Conservation (phyloP, 2,329 filamentous ascomycete species). For the Clathrospora elynae region DNA sequence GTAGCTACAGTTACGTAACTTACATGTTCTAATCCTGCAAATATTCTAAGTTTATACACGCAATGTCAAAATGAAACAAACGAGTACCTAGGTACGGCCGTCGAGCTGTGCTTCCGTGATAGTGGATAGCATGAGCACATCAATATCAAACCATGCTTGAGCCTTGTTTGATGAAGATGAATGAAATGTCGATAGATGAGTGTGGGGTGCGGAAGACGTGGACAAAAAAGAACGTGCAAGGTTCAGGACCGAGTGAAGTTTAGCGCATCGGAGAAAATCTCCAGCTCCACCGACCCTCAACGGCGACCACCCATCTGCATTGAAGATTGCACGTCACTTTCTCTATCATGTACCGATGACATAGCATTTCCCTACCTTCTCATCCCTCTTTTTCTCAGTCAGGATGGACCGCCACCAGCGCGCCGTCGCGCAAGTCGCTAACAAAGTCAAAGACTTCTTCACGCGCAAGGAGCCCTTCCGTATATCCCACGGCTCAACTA, state of each 20-base stretch:
- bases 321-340: background rate
- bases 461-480: constrained; percentile 65
- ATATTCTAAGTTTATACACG: no score
- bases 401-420: constrained; percentile 51
- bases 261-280: constrained; percentile 25
- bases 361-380: constrained; percentile 17
- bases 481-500: constrained; percentile 79
- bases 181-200: no score
- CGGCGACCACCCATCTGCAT: constrained; percentile 1
- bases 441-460: constrained; percentile 57
- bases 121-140: no score
- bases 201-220: no score
- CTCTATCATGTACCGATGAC: constrained; percentile 28
- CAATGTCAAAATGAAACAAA: no score
- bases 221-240: no score
- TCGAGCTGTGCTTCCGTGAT: no score
- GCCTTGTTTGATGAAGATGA: no score
- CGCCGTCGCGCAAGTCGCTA: constrained; percentile 54
- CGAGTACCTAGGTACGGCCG: no score
- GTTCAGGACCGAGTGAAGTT: constrained; percentile 8
- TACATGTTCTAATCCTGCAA: no score
- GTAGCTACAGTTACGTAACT: no score
- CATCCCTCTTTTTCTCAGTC: background rate
- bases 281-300: constrained; percentile 8
- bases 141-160: no score